These are phyloP conservation scores for Leptographium wingfieldii DNA, from an alignment of 2,329 filamentous ascomycete genomes.

Conservation along the genomic window DNA sequence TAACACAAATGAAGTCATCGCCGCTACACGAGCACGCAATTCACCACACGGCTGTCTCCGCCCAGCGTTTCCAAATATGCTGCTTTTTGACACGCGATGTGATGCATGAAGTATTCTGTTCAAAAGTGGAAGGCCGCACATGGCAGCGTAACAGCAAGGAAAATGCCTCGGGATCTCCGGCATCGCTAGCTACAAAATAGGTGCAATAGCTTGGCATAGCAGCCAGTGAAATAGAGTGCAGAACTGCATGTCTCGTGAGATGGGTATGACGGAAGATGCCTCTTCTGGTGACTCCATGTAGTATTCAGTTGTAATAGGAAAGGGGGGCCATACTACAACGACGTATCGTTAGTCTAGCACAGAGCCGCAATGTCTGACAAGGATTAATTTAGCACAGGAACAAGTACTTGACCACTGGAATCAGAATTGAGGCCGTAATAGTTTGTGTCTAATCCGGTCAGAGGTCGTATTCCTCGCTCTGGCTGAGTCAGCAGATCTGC, in stretches of 20 bases:
- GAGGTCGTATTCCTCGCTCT: too few species aligned
- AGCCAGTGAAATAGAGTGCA: background rate
- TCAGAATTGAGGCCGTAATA: too few species aligned
- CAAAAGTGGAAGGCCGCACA: background rate
- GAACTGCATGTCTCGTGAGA: background rate
- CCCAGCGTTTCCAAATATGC: background rate
- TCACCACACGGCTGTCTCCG: background rate
- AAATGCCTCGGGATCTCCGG: background rate
- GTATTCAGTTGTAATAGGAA: background rate
- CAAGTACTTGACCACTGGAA: too few species aligned
- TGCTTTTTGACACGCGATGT: background rate
- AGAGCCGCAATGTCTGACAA: background rate
- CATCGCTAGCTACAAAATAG: background rate
- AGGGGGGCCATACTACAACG: background rate
- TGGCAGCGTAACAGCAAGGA: background rate
- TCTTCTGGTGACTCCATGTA: background rate
- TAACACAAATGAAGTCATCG: slow-evolving; percentile 1
- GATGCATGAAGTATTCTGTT: background rate
- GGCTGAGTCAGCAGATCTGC: too few species aligned
- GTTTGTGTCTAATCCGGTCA: too few species aligned
- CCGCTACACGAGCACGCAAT: slow-evolving; percentile 1
- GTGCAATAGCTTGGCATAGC: background rate
- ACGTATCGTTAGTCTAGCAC: background rate
- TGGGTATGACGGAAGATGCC: too few species aligned
- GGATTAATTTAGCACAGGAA: background rate